phyloP scores from a whole-genome alignment of 345 rosid species.

The Microcos paniculata region DNA sequence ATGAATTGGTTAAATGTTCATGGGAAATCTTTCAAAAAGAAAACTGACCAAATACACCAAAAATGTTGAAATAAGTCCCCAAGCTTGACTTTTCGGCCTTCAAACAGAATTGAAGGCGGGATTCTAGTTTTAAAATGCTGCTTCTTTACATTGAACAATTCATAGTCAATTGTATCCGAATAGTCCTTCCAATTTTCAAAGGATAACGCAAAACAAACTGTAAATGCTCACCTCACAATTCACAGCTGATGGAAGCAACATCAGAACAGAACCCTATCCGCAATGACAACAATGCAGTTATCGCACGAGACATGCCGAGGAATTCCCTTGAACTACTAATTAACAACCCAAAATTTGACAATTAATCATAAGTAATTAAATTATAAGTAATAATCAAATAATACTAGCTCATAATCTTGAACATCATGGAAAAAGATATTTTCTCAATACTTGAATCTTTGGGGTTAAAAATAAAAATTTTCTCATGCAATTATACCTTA shows the following conservation, averaged over 20 bases:
- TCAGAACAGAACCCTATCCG: neutral
- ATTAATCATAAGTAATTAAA: neutral
- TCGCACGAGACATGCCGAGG: neutral
- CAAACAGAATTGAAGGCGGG: neutral
- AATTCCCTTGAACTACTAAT: neutral
- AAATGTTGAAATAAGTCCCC: neutral
- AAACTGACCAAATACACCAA: neutral
- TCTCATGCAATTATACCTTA: constrained; percentile 1
- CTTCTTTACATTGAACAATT: neutral
- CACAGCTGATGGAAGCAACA: neutral
- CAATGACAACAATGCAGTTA: neutral
- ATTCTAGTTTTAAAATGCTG: neutral
- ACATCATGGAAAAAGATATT: neutral
- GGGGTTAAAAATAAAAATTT: neutral
- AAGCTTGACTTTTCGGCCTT: no score
- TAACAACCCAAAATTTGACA: neutral
- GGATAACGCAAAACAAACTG: neutral
- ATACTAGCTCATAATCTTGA: neutral
- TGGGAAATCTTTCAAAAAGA: no score
- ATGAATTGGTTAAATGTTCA: no score
- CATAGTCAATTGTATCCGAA: neutral
- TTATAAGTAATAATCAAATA: neutral
- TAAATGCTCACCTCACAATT: neutral
- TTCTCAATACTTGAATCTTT: neutral
- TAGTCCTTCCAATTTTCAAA: neutral